Percentiles rank a stretch among this genome's conserved stretches.
Evolutionary conservation across 2,329 filamentous ascomycete species (phyloP).

Genomic region (Fusarium sp.): DNA sequence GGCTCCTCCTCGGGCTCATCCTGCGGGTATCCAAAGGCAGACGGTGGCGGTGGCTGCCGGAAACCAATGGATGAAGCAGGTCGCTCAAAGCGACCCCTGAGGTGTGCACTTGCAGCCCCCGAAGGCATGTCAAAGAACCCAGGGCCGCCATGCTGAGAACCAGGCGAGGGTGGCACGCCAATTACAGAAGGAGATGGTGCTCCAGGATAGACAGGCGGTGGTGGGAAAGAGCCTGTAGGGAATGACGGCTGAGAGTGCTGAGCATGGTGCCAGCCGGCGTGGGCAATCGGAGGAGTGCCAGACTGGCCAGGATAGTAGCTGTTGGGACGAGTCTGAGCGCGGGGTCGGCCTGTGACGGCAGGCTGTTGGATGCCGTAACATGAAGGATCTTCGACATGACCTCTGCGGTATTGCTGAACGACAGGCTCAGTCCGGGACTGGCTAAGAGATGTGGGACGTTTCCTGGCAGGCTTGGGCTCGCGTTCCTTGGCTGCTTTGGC

Average conservation of each 20-base stretch:
- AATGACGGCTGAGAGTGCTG: conserved; percentile 40
- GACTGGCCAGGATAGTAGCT: conserved; percentile 53
- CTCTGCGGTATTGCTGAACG: conserved; percentile 49
- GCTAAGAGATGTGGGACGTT: conserved; percentile 47
- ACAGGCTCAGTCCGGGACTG: conserved; percentile 51
- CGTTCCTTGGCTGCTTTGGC: conserved; percentile 43
- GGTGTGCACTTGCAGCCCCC: conserved; percentile 45
- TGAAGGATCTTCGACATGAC: conserved; percentile 51
- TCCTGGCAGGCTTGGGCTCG: conserved; percentile 46
- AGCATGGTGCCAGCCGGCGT: conserved; percentile 46
- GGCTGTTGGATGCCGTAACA: conserved; percentile 53
- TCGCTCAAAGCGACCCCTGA: conserved; percentile 53
- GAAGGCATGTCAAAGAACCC: conserved; percentile 50
- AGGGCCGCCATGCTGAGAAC: conserved; percentile 36
- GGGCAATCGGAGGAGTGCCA: conserved; percentile 41
- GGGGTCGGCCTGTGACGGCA: conserved; percentile 49
- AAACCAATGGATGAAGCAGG: conserved; percentile 58
- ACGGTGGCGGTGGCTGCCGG: conserved; percentile 44
- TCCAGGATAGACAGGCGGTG: conserved; percentile 45
- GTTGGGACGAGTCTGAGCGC: conserved; percentile 50
- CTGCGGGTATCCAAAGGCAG: conserved; percentile 50
- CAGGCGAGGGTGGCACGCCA: conserved; percentile 47
- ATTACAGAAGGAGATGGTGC: conserved; percentile 43
- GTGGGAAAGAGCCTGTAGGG: conserved; percentile 49
- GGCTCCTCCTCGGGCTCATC: conserved; percentile 59